Evolutionary conservation across 768 basidiomycete genomes (phyloP).

Genomic region (Candolleomyces efflorescens): DNA sequence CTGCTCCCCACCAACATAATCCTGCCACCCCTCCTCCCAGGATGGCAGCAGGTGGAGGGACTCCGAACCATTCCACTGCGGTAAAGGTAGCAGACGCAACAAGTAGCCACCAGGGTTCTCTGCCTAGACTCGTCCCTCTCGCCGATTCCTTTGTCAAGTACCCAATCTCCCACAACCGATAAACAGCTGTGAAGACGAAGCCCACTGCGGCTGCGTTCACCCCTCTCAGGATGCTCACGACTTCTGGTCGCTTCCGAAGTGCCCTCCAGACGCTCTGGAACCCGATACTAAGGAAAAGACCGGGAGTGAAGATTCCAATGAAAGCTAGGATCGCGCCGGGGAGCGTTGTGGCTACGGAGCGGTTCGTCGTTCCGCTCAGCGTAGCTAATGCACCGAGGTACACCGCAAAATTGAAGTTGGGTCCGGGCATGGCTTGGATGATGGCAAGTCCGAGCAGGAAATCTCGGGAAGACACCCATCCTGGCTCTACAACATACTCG

Average conservation of each 20-base stretch:
- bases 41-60: slow-evolving; percentile 38
- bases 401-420: slow-evolving; percentile 53
- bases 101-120: slow-evolving; percentile 47
- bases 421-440: slow-evolving; percentile 46
- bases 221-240: slow-evolving; percentile 30
- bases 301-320: slow-evolving; percentile 48
- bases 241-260: slow-evolving; percentile 24
- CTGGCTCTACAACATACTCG: slow-evolving; percentile 46
- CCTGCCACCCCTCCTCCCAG: slow-evolving; percentile 36
- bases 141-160: slow-evolving; percentile 24
- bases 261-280: slow-evolving; percentile 33
- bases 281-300: slow-evolving; percentile 32
- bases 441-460: slow-evolving; percentile 52
- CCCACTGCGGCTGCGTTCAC: slow-evolving; percentile 41
- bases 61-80: slow-evolving; percentile 35
- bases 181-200: slow-evolving; percentile 38
- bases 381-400: slow-evolving; percentile 45
- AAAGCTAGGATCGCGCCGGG: slow-evolving; percentile 42
- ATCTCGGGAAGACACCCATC: slow-evolving; percentile 50
- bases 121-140: slow-evolving; percentile 23
- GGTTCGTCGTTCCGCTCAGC: slow-evolving; percentile 17
- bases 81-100: slow-evolving; percentile 37
- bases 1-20: slow-evolving; percentile 41
- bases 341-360: slow-evolving; percentile 24
- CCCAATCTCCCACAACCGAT: slow-evolving; percentile 35